Percentiles rank a stretch among this genome's conserved stretches.
These are phyloP conservation scores for Botrytis paeoniae DNA, from an alignment of 2,329 filamentous ascomycete species.

Conservation along the genomic window DNA sequence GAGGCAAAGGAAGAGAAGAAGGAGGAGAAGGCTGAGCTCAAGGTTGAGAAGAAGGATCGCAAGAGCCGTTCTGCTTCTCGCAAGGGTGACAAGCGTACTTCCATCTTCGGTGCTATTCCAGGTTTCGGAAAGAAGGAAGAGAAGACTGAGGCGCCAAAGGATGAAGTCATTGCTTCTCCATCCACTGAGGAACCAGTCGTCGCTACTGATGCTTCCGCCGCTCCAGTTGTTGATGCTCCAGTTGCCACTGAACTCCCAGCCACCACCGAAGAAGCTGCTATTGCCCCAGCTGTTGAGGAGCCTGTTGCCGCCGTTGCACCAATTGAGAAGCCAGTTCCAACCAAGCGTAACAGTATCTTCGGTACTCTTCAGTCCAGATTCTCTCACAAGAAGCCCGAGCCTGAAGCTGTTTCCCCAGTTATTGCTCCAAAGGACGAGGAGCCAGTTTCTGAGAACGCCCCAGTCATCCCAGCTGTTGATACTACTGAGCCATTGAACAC, in stretches of 20 bases:
- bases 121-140: slow-evolving; percentile 42
- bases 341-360: slow-evolving; percentile 38
- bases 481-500: slow-evolving; percentile 35
- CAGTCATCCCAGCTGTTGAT: slow-evolving; percentile 39
- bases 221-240: slow-evolving; percentile 34
- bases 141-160: slow-evolving; percentile 37
- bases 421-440: slow-evolving; percentile 38
- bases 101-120: slow-evolving; percentile 59
- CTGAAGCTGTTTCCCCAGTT: slow-evolving; percentile 29
- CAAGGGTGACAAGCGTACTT: slow-evolving; percentile 52
- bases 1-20: slow-evolving; percentile 41
- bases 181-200: slow-evolving; percentile 27
- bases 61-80: slow-evolving; percentile 63
- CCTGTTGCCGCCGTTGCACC: slow-evolving; percentile 32
- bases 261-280: slow-evolving; percentile 12
- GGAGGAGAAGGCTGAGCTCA: slow-evolving; percentile 32
- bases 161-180: slow-evolving; percentile 24
- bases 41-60: slow-evolving; percentile 47
- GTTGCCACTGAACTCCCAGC: slow-evolving; percentile 21
- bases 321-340: slow-evolving; percentile 33
- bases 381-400: slow-evolving; percentile 36
- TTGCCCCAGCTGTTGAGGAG: slow-evolving; percentile 43
- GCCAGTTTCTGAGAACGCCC: slow-evolving; percentile 36
- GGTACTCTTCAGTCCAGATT: slow-evolving; percentile 36
- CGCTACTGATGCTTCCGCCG: slow-evolving; percentile 27